Evolutionary conservation across 1,139 yeast genomes (phyloP), one percentile per base, ranked within the genome.

Genomic region (Starmera stellimalicola): DNA sequence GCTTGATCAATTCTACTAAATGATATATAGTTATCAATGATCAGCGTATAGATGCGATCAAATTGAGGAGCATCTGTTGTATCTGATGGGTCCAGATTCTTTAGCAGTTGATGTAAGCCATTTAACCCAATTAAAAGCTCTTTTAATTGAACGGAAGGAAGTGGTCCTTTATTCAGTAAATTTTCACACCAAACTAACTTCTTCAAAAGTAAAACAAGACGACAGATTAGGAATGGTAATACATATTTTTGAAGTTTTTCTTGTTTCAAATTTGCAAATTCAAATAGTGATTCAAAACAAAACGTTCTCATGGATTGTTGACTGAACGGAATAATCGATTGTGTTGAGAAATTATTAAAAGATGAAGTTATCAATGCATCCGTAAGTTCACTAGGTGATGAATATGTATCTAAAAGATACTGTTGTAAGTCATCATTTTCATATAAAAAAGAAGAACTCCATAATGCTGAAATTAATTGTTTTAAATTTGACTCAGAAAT

Each of bases 161-260:
- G 57, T 2, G 88, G 87, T 27, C 63, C 64, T 16, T 50, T 54
- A 18, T 73, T 70, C 7, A 74, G 50, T 6, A 77, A 50, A 11
- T 63, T 66, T 33, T 63, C 67, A 40, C 75, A 77, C 3, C 73
- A 65, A 7, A 74, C 55, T 39, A 65, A 73, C 35, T 70, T 68
- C 34, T 71, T 60, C 24, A 79, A 51, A 0, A 69, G 65, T 37
- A 75, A 58, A 0, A 74, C 68, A 8, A 65, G 56, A 27, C 87
- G 62, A 9, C 70, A 58, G 1, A 65, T 51, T 26, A 74, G 53
- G 37, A 57, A 69, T 2, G 69, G 66, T 0, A 62, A 31, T 1
- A 67, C 45, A 2, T 44, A 39, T 3, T 41, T 40, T 2, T 55
- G 49, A 2, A 28, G 25, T 18, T 28, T 28, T 8, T 16, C 2